A percentile compares a stretch with the other conserved stretches of the same genome.
Conservation (phyloP, 2,329 filamentous ascomycete genomes). For the Samsoniella hepiali region DNA sequence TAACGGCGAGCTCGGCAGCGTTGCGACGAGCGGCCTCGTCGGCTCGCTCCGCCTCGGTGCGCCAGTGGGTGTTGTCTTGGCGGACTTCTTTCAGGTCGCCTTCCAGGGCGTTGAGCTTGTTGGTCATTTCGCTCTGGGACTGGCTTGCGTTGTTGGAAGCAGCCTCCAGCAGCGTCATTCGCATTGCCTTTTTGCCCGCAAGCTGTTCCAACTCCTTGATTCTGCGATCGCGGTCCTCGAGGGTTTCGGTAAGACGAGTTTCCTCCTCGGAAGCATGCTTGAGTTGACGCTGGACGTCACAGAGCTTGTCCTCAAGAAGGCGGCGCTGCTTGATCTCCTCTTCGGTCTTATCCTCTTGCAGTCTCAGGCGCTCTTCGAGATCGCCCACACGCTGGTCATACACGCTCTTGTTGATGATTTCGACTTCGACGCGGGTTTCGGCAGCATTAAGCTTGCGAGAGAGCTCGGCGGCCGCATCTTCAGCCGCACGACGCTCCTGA, state of each 20-base stretch:
- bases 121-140: constrained; percentile 52
- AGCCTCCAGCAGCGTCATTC: constrained; percentile 64
- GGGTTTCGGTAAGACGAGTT: constrained; percentile 60
- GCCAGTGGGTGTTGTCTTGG: constrained; percentile 59
- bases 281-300: constrained; percentile 68
- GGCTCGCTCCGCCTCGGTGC: constrained; percentile 57
- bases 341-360: constrained; percentile 62
- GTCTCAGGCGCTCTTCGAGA: constrained; percentile 64
- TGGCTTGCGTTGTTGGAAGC: constrained; percentile 58
- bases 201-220: constrained; percentile 58
- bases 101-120: constrained; percentile 52
- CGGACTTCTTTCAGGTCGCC: constrained; percentile 52
- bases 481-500: constrained; percentile 46
- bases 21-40: constrained; percentile 50
- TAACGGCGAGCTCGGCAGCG: constrained; percentile 47
- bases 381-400: constrained; percentile 62
- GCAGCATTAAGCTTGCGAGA: constrained; percentile 53
- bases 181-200: constrained; percentile 55
- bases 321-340: constrained; percentile 61
- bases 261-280: constrained; percentile 71
- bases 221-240: constrained; percentile 68
- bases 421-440: constrained; percentile 57
- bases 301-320: constrained; percentile 67
- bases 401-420: constrained; percentile 58
- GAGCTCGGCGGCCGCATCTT: constrained; percentile 53